Evolutionary conservation across 163 green algal genomes (phyloP).

Genomic region (Chlamydomonas reinhardtii): DNA sequence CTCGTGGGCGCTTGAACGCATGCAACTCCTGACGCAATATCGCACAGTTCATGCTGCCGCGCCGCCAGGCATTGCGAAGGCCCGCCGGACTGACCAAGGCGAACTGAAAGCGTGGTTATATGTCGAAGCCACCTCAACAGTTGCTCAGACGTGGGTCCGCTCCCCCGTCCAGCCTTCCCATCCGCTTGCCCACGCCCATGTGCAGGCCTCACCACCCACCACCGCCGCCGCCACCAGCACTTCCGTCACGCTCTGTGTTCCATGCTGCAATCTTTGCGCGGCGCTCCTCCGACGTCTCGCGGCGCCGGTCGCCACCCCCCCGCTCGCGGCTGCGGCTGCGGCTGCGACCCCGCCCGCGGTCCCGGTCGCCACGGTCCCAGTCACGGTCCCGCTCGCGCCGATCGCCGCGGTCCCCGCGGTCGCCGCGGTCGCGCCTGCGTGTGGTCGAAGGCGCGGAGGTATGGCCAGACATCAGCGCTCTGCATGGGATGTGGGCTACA

Average conservation of each 20-base stretch:
- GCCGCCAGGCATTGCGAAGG: too few relatives aligned
- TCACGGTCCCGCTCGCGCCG: constrained; percentile 34
- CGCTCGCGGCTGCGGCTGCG: constrained; percentile 42
- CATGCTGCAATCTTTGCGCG: constrained; percentile 91
- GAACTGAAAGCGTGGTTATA: too few relatives aligned
- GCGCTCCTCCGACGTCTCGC: constrained; percentile 86
- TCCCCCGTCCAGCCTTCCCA: too few relatives aligned
- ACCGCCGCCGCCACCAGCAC: not conserved
- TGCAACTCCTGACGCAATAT: too few relatives aligned
- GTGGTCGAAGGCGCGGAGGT: not conserved
- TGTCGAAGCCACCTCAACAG: too few relatives aligned
- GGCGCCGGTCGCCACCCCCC: constrained; percentile 3
- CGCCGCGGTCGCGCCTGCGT: constrained; percentile 12
- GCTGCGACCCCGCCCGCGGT: constrained; percentile 43
- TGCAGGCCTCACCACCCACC: not conserved
- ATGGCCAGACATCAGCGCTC: not conserved
- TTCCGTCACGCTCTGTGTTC: constrained; percentile 75
- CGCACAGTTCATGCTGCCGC: too few relatives aligned
- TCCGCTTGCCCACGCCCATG: too few relatives aligned
- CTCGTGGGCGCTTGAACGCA: too few relatives aligned
- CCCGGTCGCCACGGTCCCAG: constrained; percentile 4
- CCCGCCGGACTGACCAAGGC: too few relatives aligned
- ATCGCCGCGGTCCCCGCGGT: constrained; percentile 41
- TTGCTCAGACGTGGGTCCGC: too few relatives aligned
- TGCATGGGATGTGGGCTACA: not conserved